Base-by-base conservation (phyloP, 148 eudicot genomes). In the Pharnaceum exiguum region DNA sequence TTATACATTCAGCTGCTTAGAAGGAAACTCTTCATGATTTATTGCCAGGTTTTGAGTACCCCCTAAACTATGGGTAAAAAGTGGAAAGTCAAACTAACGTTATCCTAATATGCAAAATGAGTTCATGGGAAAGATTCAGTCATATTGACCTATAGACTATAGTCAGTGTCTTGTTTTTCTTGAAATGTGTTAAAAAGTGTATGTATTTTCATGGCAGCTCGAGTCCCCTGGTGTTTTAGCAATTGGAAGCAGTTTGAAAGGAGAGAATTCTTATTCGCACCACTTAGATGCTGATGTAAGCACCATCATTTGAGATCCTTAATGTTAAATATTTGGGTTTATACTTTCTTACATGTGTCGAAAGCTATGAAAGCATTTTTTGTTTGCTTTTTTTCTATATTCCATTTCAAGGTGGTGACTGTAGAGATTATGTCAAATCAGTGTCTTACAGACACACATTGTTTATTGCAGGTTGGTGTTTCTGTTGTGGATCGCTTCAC, bases 401-500 rank as follows among this genome's bases (percentile, higher is more conserved):
- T 24, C 15, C 46, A 13, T 4, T n/a, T n/a, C 9, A 29, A 9
- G 11, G 42, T 47, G 56, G 40, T 15, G 50, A 7, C 28, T 62
- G 51, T 27, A 42, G 31, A 7, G 19, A 11, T 15, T 35, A 58
- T 57, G 12, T 7, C 25, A 10, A 26, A 12, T 17, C 40, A 31
- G 33, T 43, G 33, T 33, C 50, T 36, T 45, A 49, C 44, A 29
- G 10, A 32, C 17, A 19, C 46, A 30, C 25, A 66, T 71, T 19
- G 63, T 63, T 25, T 63, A 31, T 27, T 82, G 44, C 81, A 93
- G 98, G 96, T 93, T 66, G 98, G 98, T 61, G 98, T 93, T 65
- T 93, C 98, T 46, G 98, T 93, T 62, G 96, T 93, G 60, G 98
- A 93, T 69, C 96, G 98, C 36, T 93, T 93, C 72, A 93, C 96